Conservation (phyloP, 2,329 filamentous ascomycete genomes). For the Verticillium albo-atrum region DNA sequence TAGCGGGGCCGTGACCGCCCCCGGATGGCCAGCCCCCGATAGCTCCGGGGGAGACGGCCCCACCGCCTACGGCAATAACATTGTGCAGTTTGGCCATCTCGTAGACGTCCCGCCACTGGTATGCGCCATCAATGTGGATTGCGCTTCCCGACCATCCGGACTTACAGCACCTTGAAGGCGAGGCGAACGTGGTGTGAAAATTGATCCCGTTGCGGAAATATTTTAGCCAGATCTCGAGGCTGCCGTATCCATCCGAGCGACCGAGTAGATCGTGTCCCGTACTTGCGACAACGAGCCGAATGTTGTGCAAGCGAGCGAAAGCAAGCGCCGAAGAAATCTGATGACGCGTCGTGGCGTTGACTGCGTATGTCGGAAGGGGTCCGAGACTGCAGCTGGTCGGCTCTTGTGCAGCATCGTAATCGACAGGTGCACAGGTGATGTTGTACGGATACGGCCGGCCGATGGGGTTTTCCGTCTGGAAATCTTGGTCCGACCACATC, state of each 20-base stretch:
- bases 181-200: conserved; percentile 18
- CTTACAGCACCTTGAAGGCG: conserved; percentile 15
- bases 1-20: conserved; percentile 34
- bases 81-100: conserved; percentile 20
- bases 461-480: conserved; percentile 18
- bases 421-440: conserved; percentile 21
- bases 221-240: conserved; percentile 25
- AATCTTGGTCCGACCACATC: conserved; percentile 20
- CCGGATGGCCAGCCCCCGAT: conserved; percentile 33
- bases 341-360: conserved; percentile 14
- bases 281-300: conserved; percentile 35
- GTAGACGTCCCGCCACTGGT: conserved; percentile 28
- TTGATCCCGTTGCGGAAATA: conserved; percentile 24
- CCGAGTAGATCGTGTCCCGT: conserved; percentile 39
- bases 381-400: conserved; percentile 15
- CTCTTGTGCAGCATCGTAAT: conserved; percentile 11
- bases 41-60: conserved; percentile 18
- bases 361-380: conserved; percentile 15
- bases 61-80: conserved; percentile 29
- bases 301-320: conserved; percentile 18
- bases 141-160: conserved; percentile 26
- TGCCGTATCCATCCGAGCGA: conserved; percentile 24
- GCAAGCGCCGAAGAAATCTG: conserved; percentile 12
- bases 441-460: conserved; percentile 20
- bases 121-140: conserved; percentile 27